Conservation (phyloP, 805 yeast species). For the Saccharomycopsis fodiens region DNA sequence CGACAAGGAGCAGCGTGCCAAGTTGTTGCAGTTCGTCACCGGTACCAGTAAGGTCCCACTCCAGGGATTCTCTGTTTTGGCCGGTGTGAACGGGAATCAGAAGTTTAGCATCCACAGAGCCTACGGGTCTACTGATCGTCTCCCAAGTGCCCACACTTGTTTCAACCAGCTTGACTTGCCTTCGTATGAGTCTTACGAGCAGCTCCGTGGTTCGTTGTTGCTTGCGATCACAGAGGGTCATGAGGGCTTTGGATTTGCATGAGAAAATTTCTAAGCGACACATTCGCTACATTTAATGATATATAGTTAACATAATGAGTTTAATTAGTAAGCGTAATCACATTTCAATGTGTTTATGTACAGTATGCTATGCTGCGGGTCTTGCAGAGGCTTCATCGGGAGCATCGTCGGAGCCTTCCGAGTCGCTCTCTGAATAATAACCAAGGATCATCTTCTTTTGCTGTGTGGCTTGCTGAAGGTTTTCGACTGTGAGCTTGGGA, state of each 20-base stretch:
- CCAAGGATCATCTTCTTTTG: no score
- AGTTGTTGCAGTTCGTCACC: conserved; percentile 88
- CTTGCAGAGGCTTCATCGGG: conserved; percentile 3
- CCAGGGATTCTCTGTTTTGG: conserved; percentile 84
- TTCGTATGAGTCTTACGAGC: conserved; percentile 83
- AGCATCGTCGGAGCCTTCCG: neutral
- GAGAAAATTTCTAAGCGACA: no score
- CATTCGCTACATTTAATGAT: no score
- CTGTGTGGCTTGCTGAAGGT: no score
- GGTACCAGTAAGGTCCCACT: conserved; percentile 96
- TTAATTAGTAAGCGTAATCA: no score
- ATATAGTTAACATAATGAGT: no score
- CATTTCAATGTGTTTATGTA: neutral
- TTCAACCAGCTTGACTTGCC: conserved; percentile 94
- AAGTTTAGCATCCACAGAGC: conserved; percentile 87
- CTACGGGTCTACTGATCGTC: conserved; percentile 73
- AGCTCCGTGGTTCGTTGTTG: conserved; percentile 69
- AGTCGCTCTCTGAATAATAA: neutral
- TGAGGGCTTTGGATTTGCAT: conserved; percentile 91
- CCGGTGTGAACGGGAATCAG: conserved; percentile 79
- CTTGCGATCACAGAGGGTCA: conserved; percentile 90
- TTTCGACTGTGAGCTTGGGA: no score
- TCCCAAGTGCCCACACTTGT: conserved; percentile 96
- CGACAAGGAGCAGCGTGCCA: conserved; percentile 90
- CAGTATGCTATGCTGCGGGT: neutral